Evolutionary conservation across 495 filamentous ascomycete species (phyloP), one percentile per base, ranked within the genome.

Genomic region (Penicillium malachiteum): DNA sequence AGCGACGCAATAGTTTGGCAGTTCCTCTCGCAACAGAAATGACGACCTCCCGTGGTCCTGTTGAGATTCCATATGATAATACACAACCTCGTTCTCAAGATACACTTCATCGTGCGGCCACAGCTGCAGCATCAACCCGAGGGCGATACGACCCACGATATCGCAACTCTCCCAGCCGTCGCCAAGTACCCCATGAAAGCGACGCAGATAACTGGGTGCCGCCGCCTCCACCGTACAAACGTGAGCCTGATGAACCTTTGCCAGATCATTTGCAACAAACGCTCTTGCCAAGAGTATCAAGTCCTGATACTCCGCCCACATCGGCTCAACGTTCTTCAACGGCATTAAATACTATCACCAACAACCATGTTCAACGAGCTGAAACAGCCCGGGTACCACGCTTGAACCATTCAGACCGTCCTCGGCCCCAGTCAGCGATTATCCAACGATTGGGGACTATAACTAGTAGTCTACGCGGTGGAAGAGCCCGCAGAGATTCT

Each of bases 151-250:
- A 85, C 50, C 71, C 69, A 12, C 72, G 62, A 17, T 70, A 67
- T 63, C 67, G 61, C 9, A 58, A 63, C 11, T 47, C 53, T 2
- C 64, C 51, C 14, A 67, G 47, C 40, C 59, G 67, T 54, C 60
- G 69, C 43, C 64, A 71, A 31, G 80, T 88, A 55, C 91, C 91
- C 10, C 89, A 95, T 70, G 90, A 95, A 68, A 92, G 88, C 55
- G 89, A 96, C 64, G 90, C 90, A 4, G 92, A 96, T 58, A 90
- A 92, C 56, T 96, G 92, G 92, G 89, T 92, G 7, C 89, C 92
- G 18, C 92, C 92, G 0, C 92, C 92, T n/a, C 92, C 92, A 11
- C 89, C 91, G 7, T 96, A 96, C 62, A 82, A 84, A 16, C 83
- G 81, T 12, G 84, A 91, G 12, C 76, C 88, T 32, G 86, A 89